Base-by-base conservation (phyloP, 306 rosid genomes). In the Betula pendula region DNA sequence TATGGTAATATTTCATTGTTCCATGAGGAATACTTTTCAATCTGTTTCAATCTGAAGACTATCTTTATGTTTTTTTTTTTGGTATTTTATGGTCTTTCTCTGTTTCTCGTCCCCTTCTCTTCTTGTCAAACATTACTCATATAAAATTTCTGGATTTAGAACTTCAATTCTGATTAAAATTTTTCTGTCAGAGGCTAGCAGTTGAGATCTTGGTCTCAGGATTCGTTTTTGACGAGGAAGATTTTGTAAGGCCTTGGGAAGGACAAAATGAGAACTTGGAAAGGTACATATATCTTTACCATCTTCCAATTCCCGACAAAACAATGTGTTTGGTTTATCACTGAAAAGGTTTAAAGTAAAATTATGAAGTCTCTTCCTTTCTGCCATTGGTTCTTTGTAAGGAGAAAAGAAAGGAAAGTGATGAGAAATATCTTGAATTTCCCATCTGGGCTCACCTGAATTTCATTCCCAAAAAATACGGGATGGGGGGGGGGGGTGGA, bases 231-330 rank as follows among this genome's bases (percentile, higher is more conserved):
- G 73, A 85, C 56, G 87, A 85, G 89, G 83, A 84, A 59, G 98
- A 94, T 87, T 94, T 94, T 70, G 2, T 88, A 67, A 85, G 75
- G 85, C 96, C 98, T 60, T 94, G 98, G 98, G 96, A 89, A 74
- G 95, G 90, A 68, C 80, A 75, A 29, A 56, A 42, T 55, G 85
- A 76, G 80, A 90, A 90, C 81, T 81, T 81, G 77, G 97, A 94
- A 81, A 90, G 98, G 98, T 94, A 79, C 2, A 8, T 66, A 35
- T 3, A 35, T 65, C 15, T 56, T 79, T 82, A 9, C 77, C 75
- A 73, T 69, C 44, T 78, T 48, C 19, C 58, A 73, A 40, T 44
- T 75, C 52, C 76, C 67, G 27, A 49, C 52, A 35, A 68, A 63
- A 20, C 55, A 38, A 79, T 68, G 33, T 14, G 33, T 58, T 68